Percentiles rank a stretch among this genome's conserved stretches.
phyloP scores from a whole-genome alignment of 176 grass and related monocot genomes.

The Carex parvula region DNA sequence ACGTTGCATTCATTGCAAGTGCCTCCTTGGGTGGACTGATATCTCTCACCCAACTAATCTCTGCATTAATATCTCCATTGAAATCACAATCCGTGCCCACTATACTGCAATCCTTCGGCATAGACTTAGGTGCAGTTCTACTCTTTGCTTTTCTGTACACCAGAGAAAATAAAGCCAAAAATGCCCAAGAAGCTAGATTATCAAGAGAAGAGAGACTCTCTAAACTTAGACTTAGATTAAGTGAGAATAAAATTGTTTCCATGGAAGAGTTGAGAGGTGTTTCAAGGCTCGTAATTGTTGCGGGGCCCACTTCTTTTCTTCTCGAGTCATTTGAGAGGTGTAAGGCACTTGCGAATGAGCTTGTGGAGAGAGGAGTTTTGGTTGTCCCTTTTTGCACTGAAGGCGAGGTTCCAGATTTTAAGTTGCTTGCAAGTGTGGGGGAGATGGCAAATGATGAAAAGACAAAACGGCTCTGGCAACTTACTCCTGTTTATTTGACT shows the following conservation, averaged over 20 bases:
- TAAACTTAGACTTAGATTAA: constrained; percentile 56
- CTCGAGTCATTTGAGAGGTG: constrained; percentile 65
- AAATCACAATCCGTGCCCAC: constrained; percentile 29
- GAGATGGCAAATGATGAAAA: constrained; percentile 27
- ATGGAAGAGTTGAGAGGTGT: constrained; percentile 66
- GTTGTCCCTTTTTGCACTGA: constrained; percentile 74
- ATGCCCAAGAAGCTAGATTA: constrained; percentile 68
- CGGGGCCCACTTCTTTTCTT: constrained; percentile 58
- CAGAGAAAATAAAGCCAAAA: constrained; percentile 71
- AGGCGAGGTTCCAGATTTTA: constrained; percentile 39
- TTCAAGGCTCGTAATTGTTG: constrained; percentile 78
- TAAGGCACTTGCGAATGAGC: constrained; percentile 48
- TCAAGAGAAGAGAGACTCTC: constrained; percentile 82
- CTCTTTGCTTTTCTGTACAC: constrained; percentile 84
- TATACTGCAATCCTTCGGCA: constrained; percentile 65
- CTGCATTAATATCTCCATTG: constrained; percentile 45
- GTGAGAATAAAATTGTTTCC: constrained; percentile 38
- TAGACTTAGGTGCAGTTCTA: constrained; percentile 64
- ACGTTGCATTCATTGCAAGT: constrained; percentile 85
- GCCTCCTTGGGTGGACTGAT: constrained; percentile 61
- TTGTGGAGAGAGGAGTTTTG: constrained; percentile 74
- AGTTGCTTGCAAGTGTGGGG: constrained; percentile 18
- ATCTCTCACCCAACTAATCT: constrained; percentile 54
- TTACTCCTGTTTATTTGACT: constrained; percentile 45
- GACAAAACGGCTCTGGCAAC: constrained; percentile 77